phyloP scores from a whole-genome alignment of 441 rosid species.

The Syzygium syzygioides region DNA sequence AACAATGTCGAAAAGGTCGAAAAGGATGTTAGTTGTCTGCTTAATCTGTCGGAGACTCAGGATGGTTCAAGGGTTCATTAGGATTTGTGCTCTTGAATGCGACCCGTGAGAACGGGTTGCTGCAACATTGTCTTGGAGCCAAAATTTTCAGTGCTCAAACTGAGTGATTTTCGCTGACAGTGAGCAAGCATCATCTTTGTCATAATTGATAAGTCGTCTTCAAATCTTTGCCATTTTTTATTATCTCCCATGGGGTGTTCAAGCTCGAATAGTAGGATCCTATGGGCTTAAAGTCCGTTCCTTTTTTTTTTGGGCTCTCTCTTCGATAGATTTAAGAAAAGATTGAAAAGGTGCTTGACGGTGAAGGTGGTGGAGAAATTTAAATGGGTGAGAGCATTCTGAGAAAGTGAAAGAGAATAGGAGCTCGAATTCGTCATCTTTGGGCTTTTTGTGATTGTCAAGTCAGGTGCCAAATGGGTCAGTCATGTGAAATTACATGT shows the following conservation, averaged over 20 bases:
- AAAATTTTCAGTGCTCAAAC: neutral
- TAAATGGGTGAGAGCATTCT: neutral
- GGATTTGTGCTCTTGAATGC: neutral
- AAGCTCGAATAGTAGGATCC: neutral
- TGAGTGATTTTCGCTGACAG: neutral
- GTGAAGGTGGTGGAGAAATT: neutral
- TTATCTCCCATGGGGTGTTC: neutral
- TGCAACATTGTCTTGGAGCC: neutral
- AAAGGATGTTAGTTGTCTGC: neutral
- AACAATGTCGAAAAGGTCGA: neutral
- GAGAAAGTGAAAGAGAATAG: neutral
- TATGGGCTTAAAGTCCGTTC: neutral
- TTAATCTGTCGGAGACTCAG: neutral
- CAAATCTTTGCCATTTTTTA: neutral
- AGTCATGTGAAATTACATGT: fast-evolving
- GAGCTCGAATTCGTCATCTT: neutral
- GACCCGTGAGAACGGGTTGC: neutral
- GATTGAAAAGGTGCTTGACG: neutral
- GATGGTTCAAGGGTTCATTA: neutral
- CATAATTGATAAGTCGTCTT: neutral
- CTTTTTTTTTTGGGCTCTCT: neutral
- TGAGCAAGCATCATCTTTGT: neutral
- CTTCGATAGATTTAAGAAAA: neutral
- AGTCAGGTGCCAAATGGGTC: neutral
- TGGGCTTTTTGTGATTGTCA: neutral